Evolutionary conservation across 768 basidiomycete genomes (phyloP), one percentile per base, ranked within the genome.

Genomic region (Zangia roseola): DNA sequence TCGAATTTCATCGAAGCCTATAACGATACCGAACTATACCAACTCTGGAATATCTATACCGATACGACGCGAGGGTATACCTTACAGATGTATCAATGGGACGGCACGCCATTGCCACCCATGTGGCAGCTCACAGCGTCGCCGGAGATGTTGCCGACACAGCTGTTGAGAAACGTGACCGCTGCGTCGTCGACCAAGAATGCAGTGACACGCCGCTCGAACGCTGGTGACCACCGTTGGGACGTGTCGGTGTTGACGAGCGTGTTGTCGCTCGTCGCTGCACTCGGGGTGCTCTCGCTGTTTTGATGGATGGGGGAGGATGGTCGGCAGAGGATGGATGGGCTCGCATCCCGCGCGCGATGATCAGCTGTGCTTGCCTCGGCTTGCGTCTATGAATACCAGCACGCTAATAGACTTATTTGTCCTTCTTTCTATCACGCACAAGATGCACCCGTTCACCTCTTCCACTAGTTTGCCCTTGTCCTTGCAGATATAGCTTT

Each of bases 1-100:
- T 92, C 94, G 24, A 91, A 93, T 65, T 86, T 94, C 63, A 81
- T 97, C 60, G 84, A 94, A 60, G 65, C 73, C 39, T 97, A 93
- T 79, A 88, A 91, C 71, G 64, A 78, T 53, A 86, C 83, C 12
- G 89, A 91, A 62, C 64, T 81, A 42, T 86, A 82, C 66, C 25
- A 53, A 31, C 49, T 53, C 7, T 97, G 90, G 90, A 75, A 73
- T 34, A 91, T 97, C 61, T 84, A 81, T 71, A 64, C 73, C 52
- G 94, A 97, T 55, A 61, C 78, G 0, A 69, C 57, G 4, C 64
- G 70, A 10, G 87, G 84, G 8, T 79, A 74, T 63, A 85, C 87
- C 54, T 77, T 97, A 5, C 86, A 88, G 58, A 54, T 97, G 46
- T 89, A 86, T 74, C 70, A 80, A 55, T 91, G 76, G 48, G 90